A percentile compares a stretch with the other conserved stretches of the same genome.
Conservation (phyloP, 2,329 filamentous ascomycete genomes). For the Venturia asperata region DNA sequence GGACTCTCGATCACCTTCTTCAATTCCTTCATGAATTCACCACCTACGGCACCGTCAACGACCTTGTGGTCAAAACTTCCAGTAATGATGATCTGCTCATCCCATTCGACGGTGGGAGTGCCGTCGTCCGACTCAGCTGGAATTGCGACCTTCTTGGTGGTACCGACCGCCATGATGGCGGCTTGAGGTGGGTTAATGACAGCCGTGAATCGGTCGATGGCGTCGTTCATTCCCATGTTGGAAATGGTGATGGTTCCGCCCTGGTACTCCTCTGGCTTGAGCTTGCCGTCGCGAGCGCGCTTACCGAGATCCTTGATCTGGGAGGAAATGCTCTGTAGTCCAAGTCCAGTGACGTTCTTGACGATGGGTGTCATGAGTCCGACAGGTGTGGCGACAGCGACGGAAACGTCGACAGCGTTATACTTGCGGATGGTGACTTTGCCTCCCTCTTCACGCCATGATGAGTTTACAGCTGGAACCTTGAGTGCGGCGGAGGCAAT, state of each 20-base stretch:
- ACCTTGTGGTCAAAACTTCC: slow-evolving; percentile 99
- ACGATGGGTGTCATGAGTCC: slow-evolving; percentile 98
- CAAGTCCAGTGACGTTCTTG: slow-evolving; percentile 76
- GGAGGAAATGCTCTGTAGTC: slow-evolving; percentile 78
- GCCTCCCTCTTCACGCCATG: slow-evolving; percentile 75
- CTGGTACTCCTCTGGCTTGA: slow-evolving; percentile 99
- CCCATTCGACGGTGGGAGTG: slow-evolving; percentile 68
- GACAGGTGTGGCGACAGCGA: slow-evolving; percentile 85
- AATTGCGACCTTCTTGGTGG: slow-evolving; percentile 89
- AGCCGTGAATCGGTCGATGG: slow-evolving; percentile 93
- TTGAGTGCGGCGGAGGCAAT: slow-evolving; percentile 82
- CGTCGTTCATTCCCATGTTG: slow-evolving; percentile 99
- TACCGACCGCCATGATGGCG: slow-evolving; percentile 88
- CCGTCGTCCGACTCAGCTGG: slow-evolving; percentile 76
- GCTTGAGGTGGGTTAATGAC: slow-evolving; percentile 99
- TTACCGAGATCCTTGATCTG: slow-evolving; percentile 95
- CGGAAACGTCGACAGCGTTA: slow-evolving; percentile 88
- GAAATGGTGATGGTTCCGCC: slow-evolving; percentile 98
- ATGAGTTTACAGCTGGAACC: slow-evolving; percentile 92
- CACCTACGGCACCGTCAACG: slow-evolving; percentile 90
- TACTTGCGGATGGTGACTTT: slow-evolving; percentile 79
- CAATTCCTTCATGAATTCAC: slow-evolving; percentile 91
- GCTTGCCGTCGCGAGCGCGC: slow-evolving; percentile 91
- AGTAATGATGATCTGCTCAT: slow-evolving; percentile 93
- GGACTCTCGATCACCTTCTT: slow-evolving; percentile 99